These are phyloP conservation scores for Amylocarpus encephaloides DNA, from an alignment of 2,329 filamentous ascomycete species.

Conservation along the genomic window DNA sequence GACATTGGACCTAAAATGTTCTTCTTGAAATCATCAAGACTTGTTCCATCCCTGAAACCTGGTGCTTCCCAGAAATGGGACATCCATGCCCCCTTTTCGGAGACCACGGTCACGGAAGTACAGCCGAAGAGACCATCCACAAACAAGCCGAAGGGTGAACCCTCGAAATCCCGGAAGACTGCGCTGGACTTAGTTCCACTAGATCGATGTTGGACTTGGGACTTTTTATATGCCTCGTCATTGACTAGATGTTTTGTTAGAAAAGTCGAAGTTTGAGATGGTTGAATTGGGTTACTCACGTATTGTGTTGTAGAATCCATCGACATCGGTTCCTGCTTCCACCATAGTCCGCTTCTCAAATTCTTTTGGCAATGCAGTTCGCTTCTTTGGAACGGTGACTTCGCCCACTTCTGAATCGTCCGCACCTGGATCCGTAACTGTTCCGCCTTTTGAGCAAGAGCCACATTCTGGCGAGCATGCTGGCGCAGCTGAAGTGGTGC, in stretches of 20 bases:
- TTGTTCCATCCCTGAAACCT: not conserved
- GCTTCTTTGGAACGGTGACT: no score
- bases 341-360: not conserved
- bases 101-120: not conserved
- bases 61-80: slow-evolving; percentile 1
- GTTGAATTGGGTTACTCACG: not conserved
- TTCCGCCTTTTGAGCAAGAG: not conserved
- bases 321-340: not conserved
- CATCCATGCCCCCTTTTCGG: slow-evolving; percentile 1
- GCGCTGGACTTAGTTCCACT: not conserved
- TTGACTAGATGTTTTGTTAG: not conserved
- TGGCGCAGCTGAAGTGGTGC: not conserved
- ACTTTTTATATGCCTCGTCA: not conserved
- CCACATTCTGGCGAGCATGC: not conserved
- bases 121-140: slow-evolving; percentile 1
- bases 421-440: not conserved
- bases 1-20: not conserved
- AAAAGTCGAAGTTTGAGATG: not conserved
- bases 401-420: not conserved
- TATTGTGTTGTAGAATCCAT: not conserved
- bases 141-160: not conserved
- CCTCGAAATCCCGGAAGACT: not conserved
- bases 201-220: not conserved
- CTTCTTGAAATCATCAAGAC: not conserved
- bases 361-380: not conserved